phyloP scores from a whole-genome alignment of 805 yeast genomes.

The Candida dajiaensis region DNA sequence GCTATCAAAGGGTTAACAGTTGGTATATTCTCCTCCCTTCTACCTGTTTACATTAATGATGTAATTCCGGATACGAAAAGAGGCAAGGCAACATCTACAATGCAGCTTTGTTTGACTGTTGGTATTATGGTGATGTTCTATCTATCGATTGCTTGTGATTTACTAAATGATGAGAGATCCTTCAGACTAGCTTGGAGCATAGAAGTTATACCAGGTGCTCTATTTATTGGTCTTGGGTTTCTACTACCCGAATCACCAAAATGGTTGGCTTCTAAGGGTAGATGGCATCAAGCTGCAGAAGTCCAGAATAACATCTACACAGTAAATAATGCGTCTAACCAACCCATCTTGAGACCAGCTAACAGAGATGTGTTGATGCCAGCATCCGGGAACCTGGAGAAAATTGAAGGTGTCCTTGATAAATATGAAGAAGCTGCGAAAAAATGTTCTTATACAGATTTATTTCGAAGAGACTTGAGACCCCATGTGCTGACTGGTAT shows the following conservation, averaged over 20 bases:
- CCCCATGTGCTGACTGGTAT: constrained; percentile 34
- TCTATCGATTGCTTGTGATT: constrained; percentile 40
- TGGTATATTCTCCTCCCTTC: constrained; percentile 50
- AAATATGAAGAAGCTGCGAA: constrained; percentile 22
- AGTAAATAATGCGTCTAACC: neutral
- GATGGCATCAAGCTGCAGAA: constrained; percentile 33
- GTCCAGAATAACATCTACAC: constrained; percentile 16
- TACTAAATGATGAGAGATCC: constrained; percentile 37
- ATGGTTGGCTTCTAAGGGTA: constrained; percentile 39
- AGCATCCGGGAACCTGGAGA: constrained; percentile 11
- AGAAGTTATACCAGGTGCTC: constrained; percentile 45
- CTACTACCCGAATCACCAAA: constrained; percentile 55
- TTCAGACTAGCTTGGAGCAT: constrained; percentile 64
- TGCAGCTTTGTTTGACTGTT: constrained; percentile 53
- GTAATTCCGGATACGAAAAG: constrained; percentile 39
- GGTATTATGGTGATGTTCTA: constrained; percentile 55
- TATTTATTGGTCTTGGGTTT: constrained; percentile 33
- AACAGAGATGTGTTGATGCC: neutral
- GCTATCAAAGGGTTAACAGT: constrained; percentile 46
- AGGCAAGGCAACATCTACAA: constrained; percentile 46
- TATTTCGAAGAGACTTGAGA: constrained; percentile 30
- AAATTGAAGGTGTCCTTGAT: constrained; percentile 20
- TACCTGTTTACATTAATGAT: constrained; percentile 51
- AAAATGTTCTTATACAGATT: constrained; percentile 25
- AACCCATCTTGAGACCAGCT: neutral